Evolutionary conservation across 2,329 filamentous ascomycete species (phyloP).

Genomic region (Periconia sp.): DNA sequence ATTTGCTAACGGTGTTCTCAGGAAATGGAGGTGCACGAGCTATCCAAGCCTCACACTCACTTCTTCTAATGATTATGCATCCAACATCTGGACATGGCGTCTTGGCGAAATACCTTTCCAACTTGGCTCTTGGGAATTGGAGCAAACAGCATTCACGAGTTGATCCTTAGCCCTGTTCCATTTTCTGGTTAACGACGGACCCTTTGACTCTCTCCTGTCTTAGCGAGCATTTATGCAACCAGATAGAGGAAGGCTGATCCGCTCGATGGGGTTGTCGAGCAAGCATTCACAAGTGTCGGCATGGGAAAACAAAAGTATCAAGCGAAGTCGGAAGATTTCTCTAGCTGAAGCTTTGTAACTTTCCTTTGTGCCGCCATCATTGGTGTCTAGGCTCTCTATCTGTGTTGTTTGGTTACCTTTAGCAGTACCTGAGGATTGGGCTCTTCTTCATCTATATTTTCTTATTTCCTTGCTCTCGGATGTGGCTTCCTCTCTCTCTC

Average conservation of each 20-base stretch:
- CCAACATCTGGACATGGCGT: conserved; percentile 48
- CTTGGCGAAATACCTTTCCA: conserved; percentile 47
- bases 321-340: conserved; percentile 18
- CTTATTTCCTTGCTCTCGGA: conserved; percentile 14
- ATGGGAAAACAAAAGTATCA: conserved; percentile 26
- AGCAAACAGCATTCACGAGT: conserved; percentile 50
- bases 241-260: conserved; percentile 37
- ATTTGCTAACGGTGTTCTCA: conserved; percentile 56
- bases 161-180: conserved; percentile 44
- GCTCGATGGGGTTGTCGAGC: conserved; percentile 19
- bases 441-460: neutral
- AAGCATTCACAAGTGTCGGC: conserved; percentile 27
- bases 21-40: conserved; percentile 99
- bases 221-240: conserved; percentile 49
- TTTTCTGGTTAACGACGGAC: conserved; percentile 50
- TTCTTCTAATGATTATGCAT: conserved; percentile 80
- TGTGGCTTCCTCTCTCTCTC: conserved; percentile 17
- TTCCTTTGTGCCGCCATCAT: conserved; percentile 30
- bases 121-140: conserved; percentile 42
- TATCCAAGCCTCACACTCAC: conserved; percentile 98
- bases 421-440: conserved; percentile 25
- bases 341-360: conserved; percentile 30
- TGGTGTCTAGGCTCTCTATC: conserved; percentile 27
- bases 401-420: conserved; percentile 22
- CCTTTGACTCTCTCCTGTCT: conserved; percentile 48